phyloP scores from a whole-genome alignment of 2,329 filamentous ascomycete genomes.

The Fusarium sp. region DNA sequence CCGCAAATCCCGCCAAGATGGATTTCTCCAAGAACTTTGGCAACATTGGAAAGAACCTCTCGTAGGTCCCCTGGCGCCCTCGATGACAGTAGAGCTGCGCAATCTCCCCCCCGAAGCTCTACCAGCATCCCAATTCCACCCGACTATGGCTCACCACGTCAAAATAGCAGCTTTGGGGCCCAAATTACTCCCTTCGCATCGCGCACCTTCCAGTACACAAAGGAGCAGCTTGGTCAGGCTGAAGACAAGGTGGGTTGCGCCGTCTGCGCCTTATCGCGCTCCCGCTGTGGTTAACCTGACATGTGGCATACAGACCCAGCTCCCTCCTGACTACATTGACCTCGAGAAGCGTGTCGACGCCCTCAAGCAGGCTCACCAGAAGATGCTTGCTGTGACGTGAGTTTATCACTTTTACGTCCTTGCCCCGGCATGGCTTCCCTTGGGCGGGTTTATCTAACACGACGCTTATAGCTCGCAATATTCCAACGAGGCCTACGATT shows the following conservation, averaged over 20 bases:
- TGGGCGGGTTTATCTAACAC: conserved; percentile 38
- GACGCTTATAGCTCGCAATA: conserved; percentile 80
- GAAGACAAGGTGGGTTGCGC: conserved; percentile 82
- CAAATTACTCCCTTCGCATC: conserved; percentile 93
- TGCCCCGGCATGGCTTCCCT: background rate
- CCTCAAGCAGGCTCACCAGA: conserved; percentile 95
- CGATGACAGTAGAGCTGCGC: conserved; percentile 26
- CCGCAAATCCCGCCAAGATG: conserved; percentile 53
- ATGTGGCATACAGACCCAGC: conserved; percentile 77
- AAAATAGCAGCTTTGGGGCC: conserved; percentile 72
- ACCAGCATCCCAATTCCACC: conserved; percentile 20
- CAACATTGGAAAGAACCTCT: conserved; percentile 69
- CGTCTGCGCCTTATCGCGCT: conserved; percentile 18
- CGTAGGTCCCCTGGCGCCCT: conserved; percentile 54
- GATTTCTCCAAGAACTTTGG: conserved; percentile 69
- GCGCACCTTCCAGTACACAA: conserved; percentile 96
- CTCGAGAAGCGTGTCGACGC: conserved; percentile 99
- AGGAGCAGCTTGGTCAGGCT: conserved; percentile 94
- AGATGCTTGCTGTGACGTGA: conserved; percentile 96
- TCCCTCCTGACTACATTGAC: conserved; percentile 97
- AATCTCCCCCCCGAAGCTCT: conserved; percentile 26
- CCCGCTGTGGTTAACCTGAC: conserved; percentile 31
- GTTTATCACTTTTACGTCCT: conserved; percentile 51
- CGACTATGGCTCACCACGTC: conserved; percentile 31
- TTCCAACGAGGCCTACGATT: conserved; percentile 89